phyloP scores from a whole-genome alignment of 2,329 filamentous ascomycete genomes.

The Escovopsis weberi region DNA sequence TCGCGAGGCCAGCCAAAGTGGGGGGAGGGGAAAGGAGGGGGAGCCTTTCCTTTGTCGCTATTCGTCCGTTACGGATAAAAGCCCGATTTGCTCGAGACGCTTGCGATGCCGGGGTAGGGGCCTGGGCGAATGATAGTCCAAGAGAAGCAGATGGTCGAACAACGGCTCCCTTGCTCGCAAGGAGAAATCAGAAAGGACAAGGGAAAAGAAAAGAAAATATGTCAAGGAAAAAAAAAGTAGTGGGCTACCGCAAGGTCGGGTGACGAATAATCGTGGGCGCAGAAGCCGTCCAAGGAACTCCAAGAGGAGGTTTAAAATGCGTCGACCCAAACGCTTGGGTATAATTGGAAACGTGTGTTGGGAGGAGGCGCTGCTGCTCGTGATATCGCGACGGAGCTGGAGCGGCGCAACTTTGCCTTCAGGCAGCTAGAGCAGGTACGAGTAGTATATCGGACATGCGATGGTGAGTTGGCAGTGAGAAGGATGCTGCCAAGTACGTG shows the following conservation, averaged over 20 bases:
- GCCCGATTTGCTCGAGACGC: not conserved
- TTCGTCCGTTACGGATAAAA: constrained; percentile 6
- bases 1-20: constrained; percentile 8
- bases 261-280: constrained; percentile 11
- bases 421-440: constrained; percentile 18
- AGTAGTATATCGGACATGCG: constrained; percentile 42
- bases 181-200: constrained; percentile 1
- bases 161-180: not conserved
- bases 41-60: constrained; percentile 8
- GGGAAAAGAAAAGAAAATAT: constrained; percentile 4
- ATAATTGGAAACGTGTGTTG: constrained; percentile 32
- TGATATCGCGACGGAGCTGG: constrained; percentile 17
- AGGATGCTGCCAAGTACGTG: constrained; percentile 33
- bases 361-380: constrained; percentile 10
- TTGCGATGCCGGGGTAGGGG: not conserved
- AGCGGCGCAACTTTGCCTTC: constrained; percentile 22
- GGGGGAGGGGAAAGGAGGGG: constrained; percentile 2
- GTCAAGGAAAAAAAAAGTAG: constrained; percentile 1
- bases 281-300: constrained; percentile 13
- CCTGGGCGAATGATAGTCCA: constrained; percentile 8
- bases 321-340: constrained; percentile 20
- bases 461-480: constrained; percentile 46
- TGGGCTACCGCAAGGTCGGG: constrained; percentile 2
- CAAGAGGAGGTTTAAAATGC: constrained; percentile 18
- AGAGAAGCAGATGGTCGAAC: constrained; percentile 4